These are phyloP conservation scores for Crithidia acanthocephali DNA, from an alignment of 208 protist genomes.

Conservation along the genomic window DNA sequence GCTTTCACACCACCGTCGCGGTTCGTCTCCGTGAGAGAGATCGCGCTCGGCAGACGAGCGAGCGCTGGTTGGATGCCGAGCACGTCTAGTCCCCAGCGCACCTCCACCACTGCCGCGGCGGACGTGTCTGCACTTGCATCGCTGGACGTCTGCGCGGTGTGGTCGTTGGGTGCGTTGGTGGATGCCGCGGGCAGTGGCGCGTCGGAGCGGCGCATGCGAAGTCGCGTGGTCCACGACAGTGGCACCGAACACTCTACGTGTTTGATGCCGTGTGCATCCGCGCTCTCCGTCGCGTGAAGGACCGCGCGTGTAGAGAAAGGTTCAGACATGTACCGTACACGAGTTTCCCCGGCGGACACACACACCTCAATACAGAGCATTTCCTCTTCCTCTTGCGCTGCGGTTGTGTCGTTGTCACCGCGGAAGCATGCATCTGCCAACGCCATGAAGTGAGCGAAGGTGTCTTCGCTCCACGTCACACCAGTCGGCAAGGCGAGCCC, in stretches of 20 bases:
- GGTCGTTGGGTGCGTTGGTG: not conserved
- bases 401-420: not conserved
- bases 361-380: constrained; percentile 18
- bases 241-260: not conserved
- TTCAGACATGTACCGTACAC: constrained; percentile 10
- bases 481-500: constrained; percentile 1
- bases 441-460: no score
- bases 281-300: not conserved
- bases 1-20: not conserved
- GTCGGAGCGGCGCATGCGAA: not conserved
- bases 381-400: not conserved
- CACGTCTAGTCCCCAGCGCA: constrained; percentile 25
- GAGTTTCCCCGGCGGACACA: constrained; percentile 4
- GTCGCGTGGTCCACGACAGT: not conserved
- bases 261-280: no score
- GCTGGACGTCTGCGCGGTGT: not conserved
- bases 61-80: constrained; percentile 11
- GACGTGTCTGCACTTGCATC: not conserved
- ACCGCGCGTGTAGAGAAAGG: constrained; percentile 9
- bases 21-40: not conserved
- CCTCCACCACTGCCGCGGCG: constrained; percentile 11
- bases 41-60: constrained; percentile 11
- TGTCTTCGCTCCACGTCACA: not conserved
- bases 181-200: not conserved
- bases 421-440: not conserved